Conservation (phyloP, 805 yeast genomes). For the Schwanniomyces polymorphus region DNA sequence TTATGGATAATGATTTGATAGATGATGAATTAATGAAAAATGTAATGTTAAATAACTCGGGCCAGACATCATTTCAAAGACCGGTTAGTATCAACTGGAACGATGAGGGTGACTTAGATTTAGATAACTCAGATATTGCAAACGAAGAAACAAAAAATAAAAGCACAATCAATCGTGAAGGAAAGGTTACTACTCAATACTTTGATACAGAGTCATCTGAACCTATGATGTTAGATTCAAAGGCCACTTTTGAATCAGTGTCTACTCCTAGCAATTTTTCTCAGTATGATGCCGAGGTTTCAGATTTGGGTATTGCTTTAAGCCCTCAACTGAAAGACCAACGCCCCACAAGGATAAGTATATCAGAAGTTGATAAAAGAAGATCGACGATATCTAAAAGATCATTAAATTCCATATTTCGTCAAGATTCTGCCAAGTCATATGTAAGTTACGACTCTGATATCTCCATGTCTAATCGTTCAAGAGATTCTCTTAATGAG, state of each 20-base stretch:
- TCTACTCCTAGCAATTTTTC: constrained; percentile 40
- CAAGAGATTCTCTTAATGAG: constrained; percentile 11
- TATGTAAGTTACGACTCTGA: constrained; percentile 63
- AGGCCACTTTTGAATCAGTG: constrained; percentile 15
- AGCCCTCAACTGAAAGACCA: constrained; percentile 34
- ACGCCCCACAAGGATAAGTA: constrained; percentile 20
- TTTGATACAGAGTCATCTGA: constrained; percentile 15
- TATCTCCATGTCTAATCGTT: constrained; percentile 33
- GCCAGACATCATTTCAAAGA: constrained; percentile 32
- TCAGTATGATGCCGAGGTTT: constrained; percentile 39
- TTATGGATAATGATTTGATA: background rate
- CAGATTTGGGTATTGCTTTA: constrained; percentile 42
- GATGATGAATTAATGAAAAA: constrained; percentile 4
- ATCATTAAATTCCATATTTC: constrained; percentile 33
- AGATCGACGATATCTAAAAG: constrained; percentile 23
- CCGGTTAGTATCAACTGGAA: constrained; percentile 46
- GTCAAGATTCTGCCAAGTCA: constrained; percentile 41
- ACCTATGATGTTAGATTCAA: background rate
- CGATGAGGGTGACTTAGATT: constrained; percentile 29
- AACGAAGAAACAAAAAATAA: constrained; percentile 1
- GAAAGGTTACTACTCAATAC: constrained; percentile 17
- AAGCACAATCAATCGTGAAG: background rate
- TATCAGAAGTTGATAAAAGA: constrained; percentile 19
- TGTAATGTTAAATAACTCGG: constrained; percentile 12
- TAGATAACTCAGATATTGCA: constrained; percentile 23